A percentile compares a stretch with the other conserved stretches of the same genome.
phyloP scores from a whole-genome alignment of 2,329 filamentous ascomycete species.

The Thielaviopsis populi region DNA sequence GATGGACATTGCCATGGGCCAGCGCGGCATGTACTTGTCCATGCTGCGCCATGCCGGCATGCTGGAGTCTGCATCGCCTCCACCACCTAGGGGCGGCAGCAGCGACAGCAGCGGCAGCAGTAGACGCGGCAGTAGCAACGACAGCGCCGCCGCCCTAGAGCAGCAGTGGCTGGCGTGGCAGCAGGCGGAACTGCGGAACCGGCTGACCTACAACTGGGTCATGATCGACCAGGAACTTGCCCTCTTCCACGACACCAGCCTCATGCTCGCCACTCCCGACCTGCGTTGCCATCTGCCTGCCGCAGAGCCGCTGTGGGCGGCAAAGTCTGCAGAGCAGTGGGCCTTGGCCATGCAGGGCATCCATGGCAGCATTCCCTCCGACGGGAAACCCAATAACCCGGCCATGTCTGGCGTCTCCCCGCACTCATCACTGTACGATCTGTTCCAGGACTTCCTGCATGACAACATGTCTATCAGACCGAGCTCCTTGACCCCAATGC shows the following conservation, averaged over 20 bases:
- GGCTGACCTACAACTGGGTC: constrained; percentile 60
- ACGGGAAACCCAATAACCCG: constrained; percentile 23
- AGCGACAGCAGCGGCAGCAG: constrained; percentile 50
- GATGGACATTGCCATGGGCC: constrained; percentile 63
- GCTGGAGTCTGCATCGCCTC: constrained; percentile 34
- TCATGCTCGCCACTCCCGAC: constrained; percentile 49
- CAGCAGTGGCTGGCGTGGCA: constrained; percentile 50
- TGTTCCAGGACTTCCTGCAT: constrained; percentile 54
- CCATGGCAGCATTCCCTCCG: constrained; percentile 38
- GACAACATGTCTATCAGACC: constrained; percentile 42
- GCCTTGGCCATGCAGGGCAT: constrained; percentile 41
- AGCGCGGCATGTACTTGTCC: constrained; percentile 56
- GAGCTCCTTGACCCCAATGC: constrained; percentile 32
- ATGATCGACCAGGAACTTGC: constrained; percentile 60
- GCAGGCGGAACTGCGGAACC: constrained; percentile 46
- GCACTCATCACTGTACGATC: constrained; percentile 44
- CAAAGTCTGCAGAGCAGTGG: constrained; percentile 45
- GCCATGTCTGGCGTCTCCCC: neutral
- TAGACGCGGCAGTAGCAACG: constrained; percentile 21
- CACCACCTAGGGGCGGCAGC: constrained; percentile 22
- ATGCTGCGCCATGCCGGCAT: constrained; percentile 58
- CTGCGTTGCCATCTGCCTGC: constrained; percentile 48
- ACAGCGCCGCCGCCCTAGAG: constrained; percentile 26
- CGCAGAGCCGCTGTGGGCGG: constrained; percentile 47
- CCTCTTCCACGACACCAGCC: constrained; percentile 48